Base-by-base conservation (phyloP, 202 grass and related monocot genomes). In the Setaria italica region DNA sequence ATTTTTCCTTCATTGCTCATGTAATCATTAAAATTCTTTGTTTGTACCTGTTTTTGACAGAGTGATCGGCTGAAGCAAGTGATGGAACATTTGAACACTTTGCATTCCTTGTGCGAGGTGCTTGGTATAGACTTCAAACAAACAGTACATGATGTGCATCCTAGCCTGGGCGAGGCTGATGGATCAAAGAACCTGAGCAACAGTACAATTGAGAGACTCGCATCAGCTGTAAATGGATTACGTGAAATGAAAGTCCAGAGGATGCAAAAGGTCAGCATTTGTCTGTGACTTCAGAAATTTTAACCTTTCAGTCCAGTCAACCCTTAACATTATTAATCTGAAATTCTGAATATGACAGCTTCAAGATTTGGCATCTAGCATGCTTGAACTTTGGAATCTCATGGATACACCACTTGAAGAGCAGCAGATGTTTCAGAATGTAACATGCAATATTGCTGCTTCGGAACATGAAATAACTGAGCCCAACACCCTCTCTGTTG, bases 331-430 rank as follows among this genome's bases (percentile, higher is more conserved):
- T 54, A 9, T 50, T 89, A 25, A 47, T 63, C 42, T 81, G 62
- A 84, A 73, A 50, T 32, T 70, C 42, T 81, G 68, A 84, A 69
- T 82, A 66, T 79, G 55, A 21, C 91, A 96, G 97, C 97, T 99
- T 94, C 97, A 99, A 99, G 97, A 99, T 83, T 91, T 96, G 84
- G 97, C 90, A 48, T 94, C 85, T 47, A 85, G 87, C 67, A 91
- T 99, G 91, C 84, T 99, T 57, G 92, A 94, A 78, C 79, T 99
- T 76, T 99, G 97, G 97, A 90, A 99, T 85, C 87, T 99, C 68
- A 99, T 99, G 97, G 97, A 99, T 65, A 96, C 92, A 70, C 97
- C 97, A 75, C 81, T 88, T 78, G 97, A 99, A 91, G 93, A 99
- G 66, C 97, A 99, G 57, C 88, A 96, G 73, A 86, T 92, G 69